A percentile compares a stretch with the other conserved stretches of the same genome.
Conservation (phyloP, 2,329 filamentous ascomycete genomes). For the Emmonsia crescens region DNA sequence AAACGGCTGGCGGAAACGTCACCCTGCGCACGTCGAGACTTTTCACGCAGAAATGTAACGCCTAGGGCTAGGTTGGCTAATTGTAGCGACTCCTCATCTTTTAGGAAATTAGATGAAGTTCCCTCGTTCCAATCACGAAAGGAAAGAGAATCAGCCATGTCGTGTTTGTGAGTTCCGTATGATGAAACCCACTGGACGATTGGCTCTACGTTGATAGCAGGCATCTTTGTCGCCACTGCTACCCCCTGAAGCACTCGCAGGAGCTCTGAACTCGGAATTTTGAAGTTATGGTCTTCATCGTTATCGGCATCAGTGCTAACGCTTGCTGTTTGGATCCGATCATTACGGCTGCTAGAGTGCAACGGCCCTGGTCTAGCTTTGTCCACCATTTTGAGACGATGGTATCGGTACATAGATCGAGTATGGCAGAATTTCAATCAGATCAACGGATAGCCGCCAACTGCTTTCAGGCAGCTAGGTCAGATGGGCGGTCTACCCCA, state of each 20-base stretch:
- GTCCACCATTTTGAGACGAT: background rate
- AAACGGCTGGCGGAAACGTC: background rate
- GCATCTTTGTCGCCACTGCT: background rate
- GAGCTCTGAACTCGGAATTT: background rate
- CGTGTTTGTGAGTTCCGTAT: background rate
- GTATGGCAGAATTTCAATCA: too few species aligned
- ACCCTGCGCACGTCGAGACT: background rate
- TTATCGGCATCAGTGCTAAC: background rate
- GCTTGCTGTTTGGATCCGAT: background rate
- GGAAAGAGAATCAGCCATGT: background rate
- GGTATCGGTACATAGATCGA: background rate
- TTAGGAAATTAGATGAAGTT: background rate
- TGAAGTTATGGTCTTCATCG: background rate
- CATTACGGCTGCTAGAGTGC: background rate
- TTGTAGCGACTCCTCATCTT: background rate
- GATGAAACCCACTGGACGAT: background rate
- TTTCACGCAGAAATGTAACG: background rate
- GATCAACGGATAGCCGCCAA: too few species aligned
- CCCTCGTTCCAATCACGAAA: background rate
- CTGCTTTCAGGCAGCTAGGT: too few species aligned
- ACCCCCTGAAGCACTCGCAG: background rate
- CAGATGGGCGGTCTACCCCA: too few species aligned
- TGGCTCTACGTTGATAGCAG: background rate
- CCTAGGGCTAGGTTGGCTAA: background rate
- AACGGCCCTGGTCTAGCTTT: background rate